Evolutionary conservation across 2,329 filamentous ascomycete species (phyloP).

Genomic region (Myriangium duriaei): DNA sequence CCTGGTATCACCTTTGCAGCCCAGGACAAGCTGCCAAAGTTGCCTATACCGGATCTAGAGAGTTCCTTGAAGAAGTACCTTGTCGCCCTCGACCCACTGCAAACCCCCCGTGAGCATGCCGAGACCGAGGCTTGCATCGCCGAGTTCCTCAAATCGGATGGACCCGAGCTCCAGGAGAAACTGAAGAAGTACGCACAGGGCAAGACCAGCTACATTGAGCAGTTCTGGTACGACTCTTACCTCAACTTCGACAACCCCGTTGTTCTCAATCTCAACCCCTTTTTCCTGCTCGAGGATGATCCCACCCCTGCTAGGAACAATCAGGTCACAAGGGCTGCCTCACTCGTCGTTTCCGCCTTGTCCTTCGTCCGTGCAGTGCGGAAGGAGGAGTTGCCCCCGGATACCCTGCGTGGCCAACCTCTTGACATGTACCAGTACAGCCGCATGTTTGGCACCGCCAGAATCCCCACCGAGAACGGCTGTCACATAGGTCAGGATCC

Average conservation of each 20-base stretch:
- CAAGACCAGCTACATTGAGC: slow-evolving; percentile 93
- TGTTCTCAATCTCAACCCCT: slow-evolving; percentile 92
- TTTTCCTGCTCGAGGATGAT: slow-evolving; percentile 94
- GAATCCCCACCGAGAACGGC: slow-evolving; percentile 85
- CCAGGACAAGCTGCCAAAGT: slow-evolving; percentile 78
- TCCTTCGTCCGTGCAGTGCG: slow-evolving; percentile 88
- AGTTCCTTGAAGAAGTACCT: slow-evolving; percentile 68
- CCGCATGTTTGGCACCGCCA: slow-evolving; percentile 82
- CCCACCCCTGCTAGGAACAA: slow-evolving; percentile 93
- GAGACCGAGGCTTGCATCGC: slow-evolving; percentile 70
- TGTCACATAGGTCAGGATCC: slow-evolving; percentile 94
- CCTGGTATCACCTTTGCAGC: slow-evolving; percentile 77
- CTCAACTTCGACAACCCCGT: slow-evolving; percentile 96
- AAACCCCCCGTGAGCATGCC: slow-evolving; percentile 65
- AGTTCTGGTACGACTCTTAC: slow-evolving; percentile 99
- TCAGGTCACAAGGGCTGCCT: slow-evolving; percentile 88
- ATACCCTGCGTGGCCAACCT: slow-evolving; percentile 69
- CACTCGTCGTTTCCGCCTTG: slow-evolving; percentile 76
- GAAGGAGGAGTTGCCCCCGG: slow-evolving; percentile 82
- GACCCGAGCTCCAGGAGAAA: slow-evolving; percentile 74
- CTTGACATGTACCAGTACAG: slow-evolving; percentile 99
- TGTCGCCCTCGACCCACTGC: slow-evolving; percentile 65
- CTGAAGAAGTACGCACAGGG: slow-evolving; percentile 81
- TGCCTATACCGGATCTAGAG: slow-evolving; percentile 85
- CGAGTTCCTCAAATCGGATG: slow-evolving; percentile 72